A percentile compares a stretch with the other conserved stretches of the same genome.
phyloP scores from a whole-genome alignment of 495 filamentous ascomycete genomes.

The Ascobolus immersus region DNA sequence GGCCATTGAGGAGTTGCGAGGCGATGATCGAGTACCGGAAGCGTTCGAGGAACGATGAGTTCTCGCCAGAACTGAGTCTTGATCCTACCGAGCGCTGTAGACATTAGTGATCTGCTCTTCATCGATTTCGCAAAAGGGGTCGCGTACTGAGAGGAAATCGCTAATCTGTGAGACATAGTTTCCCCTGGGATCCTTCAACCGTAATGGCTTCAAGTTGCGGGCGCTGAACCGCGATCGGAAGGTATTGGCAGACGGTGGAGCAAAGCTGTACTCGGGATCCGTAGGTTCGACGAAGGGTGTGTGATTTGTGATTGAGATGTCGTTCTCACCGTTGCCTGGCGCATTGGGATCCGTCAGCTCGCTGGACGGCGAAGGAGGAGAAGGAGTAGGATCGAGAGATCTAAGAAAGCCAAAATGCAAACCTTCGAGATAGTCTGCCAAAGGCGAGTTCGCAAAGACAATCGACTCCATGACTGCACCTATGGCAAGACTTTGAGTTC shows the following conservation, averaged over 20 bases:
- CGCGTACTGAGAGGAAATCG: conserved; percentile 15
- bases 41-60: conserved; percentile 70
- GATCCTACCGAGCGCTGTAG: conserved; percentile 15
- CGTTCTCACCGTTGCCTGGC: conserved; percentile 26
- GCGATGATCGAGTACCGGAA: conserved; percentile 90
- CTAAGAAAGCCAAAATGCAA: conserved; percentile 12
- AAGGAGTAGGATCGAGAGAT: conserved; percentile 4
- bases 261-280: conserved; percentile 7
- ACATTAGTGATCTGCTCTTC: conserved; percentile 13
- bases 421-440: conserved; percentile 91
- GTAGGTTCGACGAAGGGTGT: conserved; percentile 6
- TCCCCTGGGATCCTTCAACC: conserved; percentile 10
- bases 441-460: conserved; percentile 67
- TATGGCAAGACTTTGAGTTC: conserved; percentile 9
- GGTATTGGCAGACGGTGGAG: conserved; percentile 19
- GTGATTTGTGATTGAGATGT: conserved; percentile 22
- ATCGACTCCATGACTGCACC: conserved; percentile 57
- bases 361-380: conserved; percentile 2
- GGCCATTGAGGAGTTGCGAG: conserved; percentile 64
- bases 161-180: conserved; percentile 9
- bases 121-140: conserved; percentile 2
- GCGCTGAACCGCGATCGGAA: conserved; percentile 12
- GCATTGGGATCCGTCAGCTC: conserved; percentile 8
- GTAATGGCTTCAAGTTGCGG: conserved; percentile 8
- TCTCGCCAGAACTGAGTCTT: conserved; percentile 55